phyloP scores from a whole-genome alignment of 2,329 filamentous ascomycete species.

The Cordyceps cicadae region DNA sequence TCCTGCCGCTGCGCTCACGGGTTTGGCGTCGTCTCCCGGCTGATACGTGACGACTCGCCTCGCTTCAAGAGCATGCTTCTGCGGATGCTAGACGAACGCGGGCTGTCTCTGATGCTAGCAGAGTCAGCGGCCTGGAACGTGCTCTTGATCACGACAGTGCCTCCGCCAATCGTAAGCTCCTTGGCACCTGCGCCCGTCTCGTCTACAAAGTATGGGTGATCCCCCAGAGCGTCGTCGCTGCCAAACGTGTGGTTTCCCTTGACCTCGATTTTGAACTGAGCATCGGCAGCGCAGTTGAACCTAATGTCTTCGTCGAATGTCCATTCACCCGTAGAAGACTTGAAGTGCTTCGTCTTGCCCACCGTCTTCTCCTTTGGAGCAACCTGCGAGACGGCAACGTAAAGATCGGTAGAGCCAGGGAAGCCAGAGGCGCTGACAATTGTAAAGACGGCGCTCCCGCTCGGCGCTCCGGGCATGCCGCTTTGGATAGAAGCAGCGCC shows the following conservation, averaged over 20 bases:
- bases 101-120: slow-evolving; percentile 33
- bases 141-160: slow-evolving; percentile 65
- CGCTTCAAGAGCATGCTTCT: slow-evolving; percentile 50
- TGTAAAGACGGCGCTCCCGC: slow-evolving; percentile 74
- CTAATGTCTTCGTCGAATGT: slow-evolving; percentile 75
- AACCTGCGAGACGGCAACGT: slow-evolving; percentile 62
- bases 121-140: slow-evolving; percentile 53
- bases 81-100: slow-evolving; percentile 36
- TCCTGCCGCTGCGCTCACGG: slow-evolving; percentile 17
- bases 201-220: slow-evolving; percentile 84
- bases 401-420: slow-evolving; percentile 68
- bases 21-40: slow-evolving; percentile 36
- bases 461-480: slow-evolving; percentile 49
- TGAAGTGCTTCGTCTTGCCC: slow-evolving; percentile 88
- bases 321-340: slow-evolving; percentile 57
- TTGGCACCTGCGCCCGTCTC: slow-evolving; percentile 68
- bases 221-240: slow-evolving; percentile 74
- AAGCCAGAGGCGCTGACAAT: slow-evolving; percentile 73
- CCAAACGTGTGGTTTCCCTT: slow-evolving; percentile 81
- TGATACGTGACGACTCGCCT: slow-evolving; percentile 27
- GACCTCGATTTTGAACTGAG: slow-evolving; percentile 77
- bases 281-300: slow-evolving; percentile 67
- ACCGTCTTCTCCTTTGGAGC: slow-evolving; percentile 66
- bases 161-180: slow-evolving; percentile 63
- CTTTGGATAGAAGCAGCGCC: slow-evolving; percentile 61